phyloP scores from a whole-genome alignment of 768 basidiomycete genomes.

The Amanita exitialis region DNA sequence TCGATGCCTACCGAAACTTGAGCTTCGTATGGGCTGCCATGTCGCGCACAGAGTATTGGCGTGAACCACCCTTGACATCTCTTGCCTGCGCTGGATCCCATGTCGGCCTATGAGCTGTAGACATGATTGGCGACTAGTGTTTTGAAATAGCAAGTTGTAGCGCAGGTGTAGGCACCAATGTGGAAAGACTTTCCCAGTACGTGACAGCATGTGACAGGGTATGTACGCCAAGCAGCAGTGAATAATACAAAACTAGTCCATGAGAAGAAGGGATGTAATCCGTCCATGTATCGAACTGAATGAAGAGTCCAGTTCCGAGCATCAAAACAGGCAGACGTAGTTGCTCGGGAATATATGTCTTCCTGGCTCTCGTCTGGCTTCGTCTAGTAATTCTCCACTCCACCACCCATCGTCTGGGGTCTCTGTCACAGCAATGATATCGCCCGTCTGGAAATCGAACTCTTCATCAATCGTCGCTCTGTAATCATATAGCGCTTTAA shows the following conservation, averaged over 20 bases:
- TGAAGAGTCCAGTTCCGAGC: no score
- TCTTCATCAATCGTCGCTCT: constrained; percentile 79
- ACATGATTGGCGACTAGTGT: constrained; percentile 35
- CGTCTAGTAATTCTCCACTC: constrained; percentile 81
- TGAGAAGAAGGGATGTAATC: background rate
- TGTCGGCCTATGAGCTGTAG: constrained; percentile 89
- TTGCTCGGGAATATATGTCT: constrained; percentile 82
- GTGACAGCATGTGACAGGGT: background rate
- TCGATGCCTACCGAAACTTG: constrained; percentile 72
- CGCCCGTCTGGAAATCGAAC: constrained; percentile 93
- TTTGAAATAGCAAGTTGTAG: background rate
- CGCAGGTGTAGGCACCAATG: background rate
- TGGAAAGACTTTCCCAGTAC: background rate
- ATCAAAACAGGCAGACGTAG: constrained; percentile 69
- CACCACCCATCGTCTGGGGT: constrained; percentile 99
- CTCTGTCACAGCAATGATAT: constrained; percentile 91
- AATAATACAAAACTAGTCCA: background rate
- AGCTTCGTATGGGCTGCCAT: constrained; percentile 96
- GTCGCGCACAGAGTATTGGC: constrained; percentile 88
- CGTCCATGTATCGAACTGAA: no score
- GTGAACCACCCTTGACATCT: constrained; percentile 86
- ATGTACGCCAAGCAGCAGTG: no score
- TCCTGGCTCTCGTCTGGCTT: constrained; percentile 57
- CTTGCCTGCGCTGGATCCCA: constrained; percentile 96
- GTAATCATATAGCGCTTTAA: constrained; percentile 87